Percentiles rank a stretch among this genome's conserved stretches.
Conservation (phyloP, 257 asterid genomes). For the Jacaranda mimosifolia region DNA sequence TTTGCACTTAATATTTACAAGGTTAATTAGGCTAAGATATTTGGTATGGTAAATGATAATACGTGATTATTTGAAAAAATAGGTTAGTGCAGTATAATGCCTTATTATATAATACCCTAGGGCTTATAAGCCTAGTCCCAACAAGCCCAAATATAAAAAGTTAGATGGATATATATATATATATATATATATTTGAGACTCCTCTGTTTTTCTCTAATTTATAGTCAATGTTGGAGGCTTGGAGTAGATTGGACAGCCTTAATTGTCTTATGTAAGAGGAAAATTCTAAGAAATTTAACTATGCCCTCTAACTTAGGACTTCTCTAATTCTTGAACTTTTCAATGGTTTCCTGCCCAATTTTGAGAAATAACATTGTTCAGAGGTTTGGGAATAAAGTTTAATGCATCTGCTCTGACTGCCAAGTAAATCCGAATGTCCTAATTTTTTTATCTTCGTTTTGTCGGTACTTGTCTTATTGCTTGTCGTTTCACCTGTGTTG, state of each 20-base stretch:
- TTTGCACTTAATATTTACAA: background rate
- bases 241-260: constrained; percentile 22
- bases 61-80: background rate
- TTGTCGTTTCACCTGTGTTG: background rate
- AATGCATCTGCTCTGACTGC: constrained; percentile 26
- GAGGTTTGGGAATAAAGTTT: constrained; percentile 16
- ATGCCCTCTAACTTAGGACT: constrained; percentile 12
- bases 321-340: constrained; percentile 2
- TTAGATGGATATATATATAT: background rate
- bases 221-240: constrained; percentile 28
- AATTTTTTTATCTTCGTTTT: background rate
- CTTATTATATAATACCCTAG: background rate
- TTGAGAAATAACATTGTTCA: no score
- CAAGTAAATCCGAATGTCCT: constrained; percentile 28
- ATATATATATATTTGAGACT: background rate
- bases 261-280: constrained; percentile 11
- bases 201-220: constrained; percentile 23
- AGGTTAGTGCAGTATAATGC: background rate
- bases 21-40: background rate
- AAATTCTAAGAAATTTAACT: constrained; percentile 10
- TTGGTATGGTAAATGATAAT: background rate
- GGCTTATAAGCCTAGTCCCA: background rate
- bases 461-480: background rate
- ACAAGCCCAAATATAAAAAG: background rate
- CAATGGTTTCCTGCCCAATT: no score